Evolutionary conservation across 73 alveolate species (phyloP), one percentile per base, ranked within the genome.

Genomic region (Paramecium primaurelia): DNA sequence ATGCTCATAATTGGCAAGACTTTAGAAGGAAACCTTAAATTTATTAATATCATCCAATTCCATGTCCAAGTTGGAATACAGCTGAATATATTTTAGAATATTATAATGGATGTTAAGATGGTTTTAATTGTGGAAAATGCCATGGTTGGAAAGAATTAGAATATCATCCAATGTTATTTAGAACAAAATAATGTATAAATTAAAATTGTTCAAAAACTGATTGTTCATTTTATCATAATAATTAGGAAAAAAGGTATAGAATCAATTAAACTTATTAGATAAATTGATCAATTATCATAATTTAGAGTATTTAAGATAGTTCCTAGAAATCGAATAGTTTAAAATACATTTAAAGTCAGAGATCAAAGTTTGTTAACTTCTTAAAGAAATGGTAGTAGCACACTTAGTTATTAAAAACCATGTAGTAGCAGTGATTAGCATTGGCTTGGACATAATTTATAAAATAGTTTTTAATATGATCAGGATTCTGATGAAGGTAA

Each of bases 1-100:
- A 97, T 92, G 99, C 99, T 59, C 99, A 98, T 92, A 98, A 97
- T 86, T 98, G 99, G 99, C 92, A 98, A 92, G 99, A 95, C 85
- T 98, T 96, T 92, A 95, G 99, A 86, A 97, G 99, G 71, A 96
- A 97, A 77, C 99, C 99, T 2, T 92, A 95, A 42, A 88, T 93
- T 20, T 96, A 93, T 69, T 93, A 92, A 16, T 97, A 95, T 83
- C 92, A 84, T 32, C 93, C 93, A 2, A 94, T 77, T 20, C 92
- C 97, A 59, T 96, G 98, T 84, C 86, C 95, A 14, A 86, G 92
- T 80, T 96, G 99, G 98, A 92, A 92, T 47, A 88, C 97, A 7
- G 92, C 93, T 40, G 92, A 93, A 47, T 96, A 86, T 49, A 95
- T 96, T 26, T 59, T 93, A 32, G 93, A 94, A 49, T 96, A 94